Evolutionary conservation across 768 basidiomycete species (phyloP), one percentile per base, ranked within the genome.

Genomic region (Agrocybe praecox): DNA sequence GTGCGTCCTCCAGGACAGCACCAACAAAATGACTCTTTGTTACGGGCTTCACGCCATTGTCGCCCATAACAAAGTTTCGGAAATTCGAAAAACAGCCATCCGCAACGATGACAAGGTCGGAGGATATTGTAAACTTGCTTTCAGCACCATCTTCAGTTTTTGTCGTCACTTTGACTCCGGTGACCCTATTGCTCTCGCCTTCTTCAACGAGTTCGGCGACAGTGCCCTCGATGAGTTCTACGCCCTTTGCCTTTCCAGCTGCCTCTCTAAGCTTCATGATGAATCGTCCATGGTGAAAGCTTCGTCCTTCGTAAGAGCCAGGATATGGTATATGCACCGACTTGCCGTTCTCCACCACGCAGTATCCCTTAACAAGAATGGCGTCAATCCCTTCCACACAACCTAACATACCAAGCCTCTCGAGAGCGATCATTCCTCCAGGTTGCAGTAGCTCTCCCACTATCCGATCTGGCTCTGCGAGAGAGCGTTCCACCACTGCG

Each of bases 31-130:
- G 83, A 51, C 88, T 88, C 57, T 82, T 84, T 19, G 86, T 85
- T 4, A 74, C 68, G 1, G 87, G 77, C 65, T 85, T 86, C 46
- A 67, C 68, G 11, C 74, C 73, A 17, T 77, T 68, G 40, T 69
- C 64, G 52, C 83, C 83, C 80, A 88, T 80, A n/a, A 94, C 85
- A 1, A 76, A 58, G 11, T 72, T 78, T 49, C 96, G 81, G 78
- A 99, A 96, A 67, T 96, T 97, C 4, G 93, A 96, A 74, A 92
- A 92, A 71, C 94, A 97, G 0, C 96, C 96, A 68, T 99, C 96
- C 4, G 96, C 94, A 56, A 98, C 75, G 67, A 98, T 75, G 45
- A 94, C 91, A 49, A 99, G 71, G 61, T 89, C 86, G 0, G 92
- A 94, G 56, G 77, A 87, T 0, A 79, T 66, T 57, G 86, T 79